Evolutionary conservation across 2,329 filamentous ascomycete genomes (phyloP), one percentile per base, ranked within the genome.

Genomic region (Hypoxylon sp.): DNA sequence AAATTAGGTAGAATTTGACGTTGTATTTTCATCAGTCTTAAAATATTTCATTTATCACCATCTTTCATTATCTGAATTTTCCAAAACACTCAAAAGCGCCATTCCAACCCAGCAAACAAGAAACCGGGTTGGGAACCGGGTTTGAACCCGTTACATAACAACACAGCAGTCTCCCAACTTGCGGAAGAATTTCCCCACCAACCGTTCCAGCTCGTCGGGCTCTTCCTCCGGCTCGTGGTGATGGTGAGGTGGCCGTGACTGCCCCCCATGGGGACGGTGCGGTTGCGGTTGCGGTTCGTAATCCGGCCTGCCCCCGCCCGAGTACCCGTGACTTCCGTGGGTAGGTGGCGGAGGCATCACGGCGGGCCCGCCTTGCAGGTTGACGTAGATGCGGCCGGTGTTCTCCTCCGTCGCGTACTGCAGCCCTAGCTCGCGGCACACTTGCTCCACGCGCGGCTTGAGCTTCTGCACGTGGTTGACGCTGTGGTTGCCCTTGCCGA

Each of bases 401-500:
- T 99, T 98, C 53, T 79, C 91, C 83, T 98, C 96, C 1, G 93
- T 97, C 62, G 87, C 82, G 80, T 92, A 98, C 75, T 94, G 87
- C 60, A 99, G 84, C 0, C 94, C 93, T 48, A 97, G 81, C 78
- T 98, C 92, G 53, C 84, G 87, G 80, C 95, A 97, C 53, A 98
- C 85, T 78, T 92, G 87, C 82, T 98, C 94, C 47, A 98, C 93
- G 68, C 92, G 87, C n/a, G 96, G 96, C 82, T 97, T 98, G 80
- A 99, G 90, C 85, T 96, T 98, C 80, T 97, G 93, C 24, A 98
- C 86, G 75, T 96, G 92, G 72, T 90, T 88, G 8, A 82, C 84
- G 55, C 90, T 93, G 82, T 99, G 96, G 79, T 97, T 96, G 2
- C 96, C 96, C 81, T 95, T 97, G 76, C 96, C 96, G 31, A 98